Percentiles rank a stretch among this genome's conserved stretches.
Evolutionary conservation across 1,284 basidiomycete genomes (phyloP).

Genomic region (Bjerkandera adusta): DNA sequence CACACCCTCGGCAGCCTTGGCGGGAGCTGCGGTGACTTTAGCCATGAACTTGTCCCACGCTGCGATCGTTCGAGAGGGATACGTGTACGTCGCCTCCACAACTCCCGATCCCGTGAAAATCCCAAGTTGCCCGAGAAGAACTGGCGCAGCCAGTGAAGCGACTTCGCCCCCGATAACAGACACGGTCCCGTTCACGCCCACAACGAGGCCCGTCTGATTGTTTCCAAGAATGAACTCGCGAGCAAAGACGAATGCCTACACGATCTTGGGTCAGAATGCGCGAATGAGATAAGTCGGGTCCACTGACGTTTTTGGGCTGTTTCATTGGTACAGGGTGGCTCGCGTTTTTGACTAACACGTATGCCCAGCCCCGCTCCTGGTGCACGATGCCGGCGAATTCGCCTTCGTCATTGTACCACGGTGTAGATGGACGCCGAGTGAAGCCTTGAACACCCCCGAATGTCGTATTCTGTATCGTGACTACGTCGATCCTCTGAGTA

Average conservation of each 20-base stretch:
- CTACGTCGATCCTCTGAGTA: no score
- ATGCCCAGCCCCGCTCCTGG: slow-evolving; percentile 70
- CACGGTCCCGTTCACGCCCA: not conserved
- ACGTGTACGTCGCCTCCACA: slow-evolving; percentile 10
- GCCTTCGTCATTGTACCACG: slow-evolving; percentile 58
- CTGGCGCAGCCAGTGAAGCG: not conserved
- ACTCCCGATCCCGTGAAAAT: slow-evolving; percentile 8
- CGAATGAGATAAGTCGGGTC: not conserved
- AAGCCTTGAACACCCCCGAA: slow-evolving; percentile 75
- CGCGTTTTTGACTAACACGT: slow-evolving; percentile 52
- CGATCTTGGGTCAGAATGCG: not conserved
- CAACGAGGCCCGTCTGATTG: slow-evolving; percentile 25
- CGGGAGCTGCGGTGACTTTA: not conserved
- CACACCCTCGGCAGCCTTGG: no score
- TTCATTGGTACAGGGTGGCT: slow-evolving; percentile 57
- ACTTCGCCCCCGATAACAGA: slow-evolving; percentile 6
- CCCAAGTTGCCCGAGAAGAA: slow-evolving; percentile 7
- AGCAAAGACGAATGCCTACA: slow-evolving; percentile 25
- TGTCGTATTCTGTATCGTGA: slow-evolving; percentile 56
- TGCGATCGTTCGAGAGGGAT: slow-evolving; percentile 11
- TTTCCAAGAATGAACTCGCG: slow-evolving; percentile 29
- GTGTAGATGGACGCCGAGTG: slow-evolving; percentile 60
- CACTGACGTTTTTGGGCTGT: slow-evolving; percentile 46
- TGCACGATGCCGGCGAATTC: slow-evolving; percentile 64
- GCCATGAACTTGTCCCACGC: slow-evolving; percentile 13